Evolutionary conservation across 2,329 filamentous ascomycete genomes (phyloP).

Genomic region (Corinectria fuckeliana): DNA sequence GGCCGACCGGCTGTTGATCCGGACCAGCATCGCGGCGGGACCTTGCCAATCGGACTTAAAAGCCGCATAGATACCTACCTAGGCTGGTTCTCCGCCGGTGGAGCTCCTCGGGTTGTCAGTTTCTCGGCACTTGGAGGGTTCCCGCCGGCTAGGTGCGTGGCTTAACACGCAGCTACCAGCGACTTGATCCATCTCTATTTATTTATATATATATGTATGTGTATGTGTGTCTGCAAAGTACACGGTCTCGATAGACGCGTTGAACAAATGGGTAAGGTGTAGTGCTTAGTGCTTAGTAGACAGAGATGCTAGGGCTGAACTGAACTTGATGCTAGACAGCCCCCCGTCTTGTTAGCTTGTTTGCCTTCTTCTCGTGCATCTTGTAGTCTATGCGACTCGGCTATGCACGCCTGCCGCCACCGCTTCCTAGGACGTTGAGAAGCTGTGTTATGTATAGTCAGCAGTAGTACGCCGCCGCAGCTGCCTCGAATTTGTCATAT

Average conservation of each 20-base stretch:
- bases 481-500: no score
- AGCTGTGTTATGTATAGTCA: no score
- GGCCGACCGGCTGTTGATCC: slow-evolving; percentile 15
- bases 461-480: neutral
- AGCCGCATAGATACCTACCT: neutral
- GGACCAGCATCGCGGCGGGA: slow-evolving; percentile 7
- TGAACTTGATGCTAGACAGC: neutral
- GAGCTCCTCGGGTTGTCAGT: neutral
- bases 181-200: no score
- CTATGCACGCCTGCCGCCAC: neutral
- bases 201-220: no score
- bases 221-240: no score
- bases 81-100: neutral
- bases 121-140: neutral
- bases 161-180: neutral
- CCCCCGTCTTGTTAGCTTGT: no score
- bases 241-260: neutral
- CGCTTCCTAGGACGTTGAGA: neutral
- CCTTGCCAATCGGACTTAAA: no score
- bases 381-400: neutral
- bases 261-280: neutral
- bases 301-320: neutral
- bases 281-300: no score
- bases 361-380: neutral
- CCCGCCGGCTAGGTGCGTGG: neutral